Evolutionary conservation across 345 rosid species (phyloP), one percentile per base, ranked within the genome.

Genomic region (Sapria himalayana): DNA sequence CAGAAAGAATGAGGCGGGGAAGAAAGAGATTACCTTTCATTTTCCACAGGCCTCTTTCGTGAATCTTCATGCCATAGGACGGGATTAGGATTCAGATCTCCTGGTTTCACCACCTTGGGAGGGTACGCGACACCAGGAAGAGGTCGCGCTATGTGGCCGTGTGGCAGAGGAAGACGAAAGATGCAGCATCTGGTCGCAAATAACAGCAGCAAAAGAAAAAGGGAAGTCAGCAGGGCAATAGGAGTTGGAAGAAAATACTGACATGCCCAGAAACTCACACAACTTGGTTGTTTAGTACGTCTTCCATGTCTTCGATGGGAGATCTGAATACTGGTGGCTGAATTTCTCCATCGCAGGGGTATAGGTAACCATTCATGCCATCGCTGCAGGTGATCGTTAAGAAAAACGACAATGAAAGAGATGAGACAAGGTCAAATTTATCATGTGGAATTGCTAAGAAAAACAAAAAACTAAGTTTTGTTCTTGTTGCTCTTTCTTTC

Each of bases 341-440:
- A 37, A 77, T 46, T 54, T 77, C 86, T 52, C 72, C 95, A 48
- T 60, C 70, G 51, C 92, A 82, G 32, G 81, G 80, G 31, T 69
- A 70, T 51, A 89, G 56, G 62, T 70, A 89, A 42, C 98, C 98
- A 38, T 89, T 82, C 95, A 89, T 79, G 46, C 85, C 95, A 56
- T 70, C 92, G 54, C 97, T 86, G 92, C 82, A 81, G 5, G 53
- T 12, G 73, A 41, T 44, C 61, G 49, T 45, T 66, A 62, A 43
- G 46, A 34, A 48, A 34, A 61, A 64, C 70, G n/a, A n/a, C n/a
- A n/a, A n/a, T n/a, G n/a, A n/a, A n/a, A n/a, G n/a, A n/a, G n/a
- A n/a, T n/a, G n/a, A n/a, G n/a, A n/a, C n/a, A n/a, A n/a, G n/a
- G n/a, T n/a, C n/a, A n/a, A n/a, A n/a, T n/a, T n/a, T n/a, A n/a